These are phyloP conservation scores for Kazachstania martiniae DNA, from an alignment of 805 yeast genomes.

Conservation along the genomic window DNA sequence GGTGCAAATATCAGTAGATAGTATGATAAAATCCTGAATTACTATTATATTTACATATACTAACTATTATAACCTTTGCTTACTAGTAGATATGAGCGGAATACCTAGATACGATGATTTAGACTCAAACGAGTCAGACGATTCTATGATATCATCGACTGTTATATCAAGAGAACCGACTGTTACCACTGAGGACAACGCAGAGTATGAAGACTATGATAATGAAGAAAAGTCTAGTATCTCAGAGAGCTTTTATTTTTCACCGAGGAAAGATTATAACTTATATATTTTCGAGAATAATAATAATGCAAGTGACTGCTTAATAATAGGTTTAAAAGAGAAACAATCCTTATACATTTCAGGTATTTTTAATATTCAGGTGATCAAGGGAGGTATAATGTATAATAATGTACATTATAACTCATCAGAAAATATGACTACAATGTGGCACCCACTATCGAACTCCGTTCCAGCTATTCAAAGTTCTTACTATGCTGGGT, in stretches of 20 bases:
- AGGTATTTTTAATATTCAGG: conserved; percentile 20
- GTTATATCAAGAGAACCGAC: conserved; percentile 10
- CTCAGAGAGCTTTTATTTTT: conserved; percentile 3
- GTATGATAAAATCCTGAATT: no score
- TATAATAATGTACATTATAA: conserved; percentile 25
- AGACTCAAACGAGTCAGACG: conserved; percentile 2
- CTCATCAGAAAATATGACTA: conserved; percentile 13
- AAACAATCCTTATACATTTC: conserved; percentile 18
- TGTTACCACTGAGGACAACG: conserved; percentile 9
- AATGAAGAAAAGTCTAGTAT: conserved; percentile 1
- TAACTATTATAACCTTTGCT: no score
- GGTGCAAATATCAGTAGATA: no score
- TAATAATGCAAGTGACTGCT: conserved; percentile 5
- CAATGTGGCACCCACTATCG: conserved; percentile 23
- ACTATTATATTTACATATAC: no score
- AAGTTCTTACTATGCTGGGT: conserved; percentile 25
- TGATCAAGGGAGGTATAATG: conserved; percentile 25
- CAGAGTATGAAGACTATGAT: conserved; percentile 5
- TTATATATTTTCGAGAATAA: conserved; percentile 7
- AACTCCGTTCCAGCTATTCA: conserved; percentile 20
- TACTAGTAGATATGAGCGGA: no score
- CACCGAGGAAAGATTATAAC: conserved; percentile 8
- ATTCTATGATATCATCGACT: conserved; percentile 1
- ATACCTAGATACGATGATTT: conserved; percentile 5
- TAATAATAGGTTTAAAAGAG: conserved; percentile 15